A percentile compares a stretch with the other conserved stretches of the same genome.
Evolutionary conservation across 768 basidiomycete genomes (phyloP).

Genomic region (Naganishia friedmannii): DNA sequence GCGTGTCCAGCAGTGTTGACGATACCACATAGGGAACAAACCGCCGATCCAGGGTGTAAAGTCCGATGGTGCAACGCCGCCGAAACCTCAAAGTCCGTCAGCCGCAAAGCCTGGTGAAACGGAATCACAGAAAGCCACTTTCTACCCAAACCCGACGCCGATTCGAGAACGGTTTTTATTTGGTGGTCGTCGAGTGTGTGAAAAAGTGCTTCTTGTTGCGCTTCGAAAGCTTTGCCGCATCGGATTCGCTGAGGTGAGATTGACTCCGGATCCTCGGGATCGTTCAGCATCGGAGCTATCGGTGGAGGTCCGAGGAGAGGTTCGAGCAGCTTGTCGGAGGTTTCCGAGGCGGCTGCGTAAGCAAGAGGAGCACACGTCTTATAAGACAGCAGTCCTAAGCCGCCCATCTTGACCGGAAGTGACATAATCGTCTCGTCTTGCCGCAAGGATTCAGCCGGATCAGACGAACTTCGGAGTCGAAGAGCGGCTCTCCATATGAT

Average conservation of each 20-base stretch:
- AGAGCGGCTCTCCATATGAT: too few species aligned
- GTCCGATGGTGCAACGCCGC: conserved; percentile 6
- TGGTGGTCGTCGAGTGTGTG: too few species aligned
- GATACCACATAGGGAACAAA: not conserved
- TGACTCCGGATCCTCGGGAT: conserved; percentile 1
- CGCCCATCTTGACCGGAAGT: too few species aligned
- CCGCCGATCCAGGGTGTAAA: not conserved
- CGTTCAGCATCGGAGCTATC: not conserved
- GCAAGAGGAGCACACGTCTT: conserved; percentile 12
- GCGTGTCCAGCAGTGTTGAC: not conserved
- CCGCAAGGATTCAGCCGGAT: not conserved
- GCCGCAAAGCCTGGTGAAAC: not conserved
- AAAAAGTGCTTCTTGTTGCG: not conserved
- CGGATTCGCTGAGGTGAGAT: conserved; percentile 9
- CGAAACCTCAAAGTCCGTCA: conserved; percentile 18
- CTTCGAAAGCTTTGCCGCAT: conserved; percentile 1
- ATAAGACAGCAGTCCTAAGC: conserved; percentile 8
- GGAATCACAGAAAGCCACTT: too few species aligned
- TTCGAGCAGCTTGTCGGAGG: conserved; percentile 6
- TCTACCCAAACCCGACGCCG: too few species aligned
- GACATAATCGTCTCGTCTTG: not conserved
- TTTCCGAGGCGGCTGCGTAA: conserved; percentile 17
- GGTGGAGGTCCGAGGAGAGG: too few species aligned
- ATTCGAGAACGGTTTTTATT: too few species aligned
- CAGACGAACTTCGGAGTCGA: not conserved